A percentile compares a stretch with the other conserved stretches of the same genome.
phyloP scores from a whole-genome alignment of 768 basidiomycete species.

The Tubosaeta brunneosetosa region DNA sequence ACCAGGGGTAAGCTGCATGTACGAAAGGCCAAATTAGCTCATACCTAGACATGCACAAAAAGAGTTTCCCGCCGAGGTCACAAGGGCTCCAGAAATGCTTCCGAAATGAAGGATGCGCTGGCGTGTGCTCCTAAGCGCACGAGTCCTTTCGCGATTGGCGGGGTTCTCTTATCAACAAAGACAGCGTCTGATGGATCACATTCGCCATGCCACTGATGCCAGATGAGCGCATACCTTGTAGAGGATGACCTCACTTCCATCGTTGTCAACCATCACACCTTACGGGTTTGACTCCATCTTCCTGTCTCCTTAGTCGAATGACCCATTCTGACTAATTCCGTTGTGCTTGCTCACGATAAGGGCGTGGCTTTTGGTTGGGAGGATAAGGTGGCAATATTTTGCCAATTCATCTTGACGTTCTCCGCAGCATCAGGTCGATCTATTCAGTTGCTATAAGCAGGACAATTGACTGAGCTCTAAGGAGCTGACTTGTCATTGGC shows the following conservation, averaged over 20 bases:
- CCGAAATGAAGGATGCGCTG: conserved; percentile 11
- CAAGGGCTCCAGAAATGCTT: conserved; percentile 7
- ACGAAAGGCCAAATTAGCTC: conserved; percentile 18
- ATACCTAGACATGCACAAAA: neutral
- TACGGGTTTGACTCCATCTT: neutral
- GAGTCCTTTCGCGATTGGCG: conserved; percentile 26
- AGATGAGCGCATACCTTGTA: neutral
- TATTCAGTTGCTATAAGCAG: conserved; percentile 1
- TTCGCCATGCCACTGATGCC: neutral
- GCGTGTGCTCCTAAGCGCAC: conserved; percentile 6
- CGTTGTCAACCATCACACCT: neutral
- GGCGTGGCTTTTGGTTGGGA: conserved; percentile 13
- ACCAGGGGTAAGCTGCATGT: neutral
- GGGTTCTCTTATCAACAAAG: conserved; percentile 8
- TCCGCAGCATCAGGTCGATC: conserved; percentile 18
- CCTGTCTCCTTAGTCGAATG: neutral
- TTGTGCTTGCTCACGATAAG: conserved; percentile 20
- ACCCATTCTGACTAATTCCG: neutral
- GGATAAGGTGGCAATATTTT: conserved; percentile 13
- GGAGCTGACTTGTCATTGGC: conserved; percentile 7
- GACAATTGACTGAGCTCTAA: conserved; percentile 3
- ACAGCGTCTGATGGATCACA: conserved; percentile 1
- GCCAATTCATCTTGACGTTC: conserved; percentile 2
- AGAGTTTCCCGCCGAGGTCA: conserved; percentile 4
- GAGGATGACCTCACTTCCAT: conserved; percentile 1